Percentiles rank a stretch among this genome's conserved stretches.
These are phyloP conservation scores for Phoenix roebelenii DNA, from an alignment of 176 grass and related monocot genomes.

Conservation along the genomic window DNA sequence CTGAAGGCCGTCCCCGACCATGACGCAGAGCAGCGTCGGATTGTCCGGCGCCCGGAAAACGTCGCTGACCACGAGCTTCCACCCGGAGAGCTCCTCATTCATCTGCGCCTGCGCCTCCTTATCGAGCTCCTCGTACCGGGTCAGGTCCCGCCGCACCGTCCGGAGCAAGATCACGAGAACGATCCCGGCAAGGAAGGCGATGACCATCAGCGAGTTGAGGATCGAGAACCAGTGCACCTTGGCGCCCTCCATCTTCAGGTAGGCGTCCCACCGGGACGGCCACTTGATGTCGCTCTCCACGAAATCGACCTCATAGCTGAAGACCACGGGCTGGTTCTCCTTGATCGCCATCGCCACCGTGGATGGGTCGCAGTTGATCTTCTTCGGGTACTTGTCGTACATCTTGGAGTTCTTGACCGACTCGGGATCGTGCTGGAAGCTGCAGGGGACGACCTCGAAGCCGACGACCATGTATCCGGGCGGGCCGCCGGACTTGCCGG, in stretches of 20 bases:
- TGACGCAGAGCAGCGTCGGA: slow-evolving; percentile 41
- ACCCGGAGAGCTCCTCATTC: slow-evolving; percentile 39
- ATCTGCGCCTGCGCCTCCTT: slow-evolving; percentile 15
- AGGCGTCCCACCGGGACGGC: slow-evolving; percentile 67
- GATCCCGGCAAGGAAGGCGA: slow-evolving; percentile 49
- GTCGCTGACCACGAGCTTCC: slow-evolving; percentile 46
- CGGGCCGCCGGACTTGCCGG: not conserved
- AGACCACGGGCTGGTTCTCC: slow-evolving; percentile 25
- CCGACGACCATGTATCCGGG: slow-evolving; percentile 48
- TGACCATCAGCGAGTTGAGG: slow-evolving; percentile 51
- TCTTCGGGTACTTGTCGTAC: slow-evolving; percentile 37
- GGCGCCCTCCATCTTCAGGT: slow-evolving; percentile 49
- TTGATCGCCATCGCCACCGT: slow-evolving; percentile 32
- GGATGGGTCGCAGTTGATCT: slow-evolving; percentile 29
- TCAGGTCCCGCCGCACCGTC: slow-evolving; percentile 54
- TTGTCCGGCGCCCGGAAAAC: slow-evolving; percentile 38
- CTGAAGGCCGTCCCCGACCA: slow-evolving; percentile 53
- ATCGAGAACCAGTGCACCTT: slow-evolving; percentile 77
- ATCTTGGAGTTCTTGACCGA: slow-evolving; percentile 15
- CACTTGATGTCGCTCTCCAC: slow-evolving; percentile 36
- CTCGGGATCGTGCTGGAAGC: slow-evolving; percentile 28
- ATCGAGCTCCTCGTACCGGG: slow-evolving; percentile 40
- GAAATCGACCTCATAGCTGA: slow-evolving; percentile 51
- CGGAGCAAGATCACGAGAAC: slow-evolving; percentile 54
- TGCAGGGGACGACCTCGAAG: slow-evolving; percentile 64